A percentile compares a stretch with the other conserved stretches of the same genome.
Conservation (phyloP, 331 rosid genomes). For the Cydonia oblonga region DNA sequence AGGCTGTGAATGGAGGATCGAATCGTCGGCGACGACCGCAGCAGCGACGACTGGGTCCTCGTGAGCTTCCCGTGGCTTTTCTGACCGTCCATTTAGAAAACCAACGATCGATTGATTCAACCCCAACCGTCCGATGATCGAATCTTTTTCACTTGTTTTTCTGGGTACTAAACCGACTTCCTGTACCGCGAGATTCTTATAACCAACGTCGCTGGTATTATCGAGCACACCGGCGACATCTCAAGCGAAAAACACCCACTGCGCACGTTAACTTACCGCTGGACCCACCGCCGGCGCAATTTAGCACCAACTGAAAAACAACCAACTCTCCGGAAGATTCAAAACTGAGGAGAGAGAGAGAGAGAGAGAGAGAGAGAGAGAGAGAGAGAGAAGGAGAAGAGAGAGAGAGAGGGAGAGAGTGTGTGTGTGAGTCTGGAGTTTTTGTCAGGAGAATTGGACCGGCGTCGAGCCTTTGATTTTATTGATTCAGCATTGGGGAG, state of each 20-base stretch:
- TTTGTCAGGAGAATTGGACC: background rate
- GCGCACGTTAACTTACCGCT: background rate
- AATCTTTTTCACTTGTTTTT: too few species aligned
- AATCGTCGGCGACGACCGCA: slow-evolving; percentile 75
- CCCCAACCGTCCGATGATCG: slow-evolving; percentile 5
- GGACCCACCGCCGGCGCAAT: slow-evolving; percentile 3
- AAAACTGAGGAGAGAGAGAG: background rate
- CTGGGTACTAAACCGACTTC: too few species aligned
- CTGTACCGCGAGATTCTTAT: slow-evolving; percentile 21
- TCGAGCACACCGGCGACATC: slow-evolving; percentile 49
- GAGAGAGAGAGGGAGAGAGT: background rate
- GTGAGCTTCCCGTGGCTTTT: slow-evolving; percentile 75
- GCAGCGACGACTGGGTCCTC: slow-evolving; percentile 79
- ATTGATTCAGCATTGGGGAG: background rate
- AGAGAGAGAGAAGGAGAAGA: background rate
- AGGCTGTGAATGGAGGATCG: slow-evolving; percentile 90
- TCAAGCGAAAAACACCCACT: slow-evolving; percentile 3
- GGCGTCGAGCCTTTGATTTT: slow-evolving; percentile 2
- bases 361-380: background rate
- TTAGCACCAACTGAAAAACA: background rate
- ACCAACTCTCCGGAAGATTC: background rate
- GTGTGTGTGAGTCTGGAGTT: background rate
- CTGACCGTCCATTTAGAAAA: slow-evolving; percentile 51
- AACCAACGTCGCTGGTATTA: slow-evolving; percentile 12
- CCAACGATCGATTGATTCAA: background rate